Conservation (phyloP, 768 basidiomycete genomes). For the Gloeopeniophorella convolvens region DNA sequence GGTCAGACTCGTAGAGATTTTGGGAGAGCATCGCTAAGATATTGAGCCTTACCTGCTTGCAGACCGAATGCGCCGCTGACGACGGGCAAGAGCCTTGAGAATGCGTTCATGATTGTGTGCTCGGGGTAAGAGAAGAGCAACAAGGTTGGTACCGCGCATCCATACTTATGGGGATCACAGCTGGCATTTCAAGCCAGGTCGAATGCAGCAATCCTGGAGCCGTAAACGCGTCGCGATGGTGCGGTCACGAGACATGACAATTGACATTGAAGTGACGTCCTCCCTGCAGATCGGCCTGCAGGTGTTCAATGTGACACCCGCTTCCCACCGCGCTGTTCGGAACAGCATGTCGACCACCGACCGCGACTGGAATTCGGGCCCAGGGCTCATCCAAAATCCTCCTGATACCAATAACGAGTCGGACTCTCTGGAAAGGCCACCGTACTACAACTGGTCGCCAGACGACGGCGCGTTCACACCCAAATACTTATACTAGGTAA, state of each 20-base stretch:
- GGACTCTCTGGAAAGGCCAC: constrained; percentile 28
- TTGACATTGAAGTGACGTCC: too few relatives aligned
- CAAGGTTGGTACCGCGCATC: constrained; percentile 1
- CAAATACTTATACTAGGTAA: constrained; percentile 24
- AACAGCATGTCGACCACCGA: too few relatives aligned
- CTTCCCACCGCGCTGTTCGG: too few relatives aligned
- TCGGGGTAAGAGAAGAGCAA: not conserved
- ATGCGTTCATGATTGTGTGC: constrained; percentile 35
- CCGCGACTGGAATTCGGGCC: constrained; percentile 26
- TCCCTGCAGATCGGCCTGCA: too few relatives aligned
- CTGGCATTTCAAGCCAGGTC: too few relatives aligned
- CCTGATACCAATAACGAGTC: constrained; percentile 24
- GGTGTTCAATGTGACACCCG: too few relatives aligned
- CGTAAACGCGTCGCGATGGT: not conserved
- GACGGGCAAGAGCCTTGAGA: constrained; percentile 48
- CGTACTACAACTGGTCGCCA: constrained; percentile 26
- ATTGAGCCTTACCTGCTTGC: constrained; percentile 36
- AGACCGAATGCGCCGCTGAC: constrained; percentile 44
- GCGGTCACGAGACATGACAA: too few relatives aligned
- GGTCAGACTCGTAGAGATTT: not conserved
- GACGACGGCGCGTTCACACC: constrained; percentile 22
- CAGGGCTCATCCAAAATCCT: constrained; percentile 22
- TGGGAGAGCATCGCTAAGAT: constrained; percentile 7
- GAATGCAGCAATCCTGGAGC: not conserved
- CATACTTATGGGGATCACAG: too few relatives aligned